A percentile compares a stretch with the other conserved stretches of the same genome.
phyloP scores from a whole-genome alignment of 1,284 basidiomycete genomes.

The Cystobasidiaceae sp. region DNA sequence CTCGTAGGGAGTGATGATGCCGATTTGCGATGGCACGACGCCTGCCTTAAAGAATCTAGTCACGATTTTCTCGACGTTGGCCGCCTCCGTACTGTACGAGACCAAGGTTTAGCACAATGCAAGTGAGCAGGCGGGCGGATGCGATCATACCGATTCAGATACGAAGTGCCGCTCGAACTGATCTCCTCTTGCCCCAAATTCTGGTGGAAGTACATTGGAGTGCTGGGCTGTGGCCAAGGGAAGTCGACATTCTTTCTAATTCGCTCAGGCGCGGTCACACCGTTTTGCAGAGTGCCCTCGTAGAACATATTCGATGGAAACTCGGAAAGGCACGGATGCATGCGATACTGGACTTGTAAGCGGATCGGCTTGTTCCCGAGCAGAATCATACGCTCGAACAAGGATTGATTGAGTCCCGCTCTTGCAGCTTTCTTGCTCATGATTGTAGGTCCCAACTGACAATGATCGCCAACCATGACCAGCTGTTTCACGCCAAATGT shows the following conservation, averaged over 20 bases:
- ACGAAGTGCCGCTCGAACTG: constrained; percentile 95
- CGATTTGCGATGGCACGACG: constrained; percentile 89
- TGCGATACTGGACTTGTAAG: constrained; percentile 98
- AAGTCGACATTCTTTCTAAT: constrained; percentile 97
- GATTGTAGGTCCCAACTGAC: constrained; percentile 95
- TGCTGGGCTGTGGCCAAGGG: constrained; percentile 96
- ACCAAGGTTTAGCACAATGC: constrained; percentile 32
- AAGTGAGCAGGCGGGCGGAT: background rate
- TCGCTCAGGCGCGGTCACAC: constrained; percentile 96
- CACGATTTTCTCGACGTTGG: constrained; percentile 98
- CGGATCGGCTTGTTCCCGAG: constrained; percentile 95
- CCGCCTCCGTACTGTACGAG: constrained; percentile 80
- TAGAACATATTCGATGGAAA: constrained; percentile 99
- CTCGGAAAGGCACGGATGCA: constrained; percentile 98
- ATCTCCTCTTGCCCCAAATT: constrained; percentile 99
- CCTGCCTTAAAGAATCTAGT: constrained; percentile 99
- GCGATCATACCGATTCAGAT: constrained; percentile 72
- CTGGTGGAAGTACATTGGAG: constrained; percentile 99
- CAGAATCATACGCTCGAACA: constrained; percentile 94
- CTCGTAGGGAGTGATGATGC: constrained; percentile 98
- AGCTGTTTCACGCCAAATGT: constrained; percentile 98
- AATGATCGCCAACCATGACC: constrained; percentile 77
- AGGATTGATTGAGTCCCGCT: constrained; percentile 91
- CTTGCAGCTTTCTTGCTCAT: constrained; percentile 99
- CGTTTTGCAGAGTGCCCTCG: constrained; percentile 97